Base-by-base conservation (phyloP, 2,329 filamentous ascomycete genomes). In the Colletotrichum sp. region DNA sequence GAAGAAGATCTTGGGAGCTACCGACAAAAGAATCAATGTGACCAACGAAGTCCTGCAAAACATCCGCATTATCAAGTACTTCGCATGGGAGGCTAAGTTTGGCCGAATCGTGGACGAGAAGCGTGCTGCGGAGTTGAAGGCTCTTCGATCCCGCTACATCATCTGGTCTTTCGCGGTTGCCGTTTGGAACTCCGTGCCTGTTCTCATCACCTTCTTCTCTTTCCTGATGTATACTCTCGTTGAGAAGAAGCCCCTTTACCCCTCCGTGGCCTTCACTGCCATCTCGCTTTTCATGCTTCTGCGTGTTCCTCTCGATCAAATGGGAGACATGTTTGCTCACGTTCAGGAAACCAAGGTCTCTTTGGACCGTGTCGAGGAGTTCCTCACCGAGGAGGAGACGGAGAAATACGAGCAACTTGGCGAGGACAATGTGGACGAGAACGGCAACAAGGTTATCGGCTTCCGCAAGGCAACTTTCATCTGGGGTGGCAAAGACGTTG, bases 61-160 rank as follows among this genome's bases (percentile, higher is more conserved):
- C 81, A 99, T 99, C 79, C 93, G 97, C 68, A 98, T 99, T 83
- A 99, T 99, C 91, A 99, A 99, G 83, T 99, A 97, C 85, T 99
- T 99, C 83, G 96, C 97, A 0, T 99, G 97, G 97, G 97, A 99
- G 84, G 93, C 96, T 80, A 94, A 96, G 4, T 99, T 98, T 83
- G 92, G 95, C 73, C 91, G 92, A 26, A 92, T 95, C 71, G 95
- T 99, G 39, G 94, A 98, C 77, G 96, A 98, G 83, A 98, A 98
- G 87, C 93, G 97, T 77, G 89, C 89, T 59, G 88, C 88, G 5
- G 97, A 99, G 84, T 89, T 99, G 68, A 92, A 91, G 80, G 92
- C 95, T 36, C 86, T 99, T 71, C 93, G 96, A 73, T 91, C 91
- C 52, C 92, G 96, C 76, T 99, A 98, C 86, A 92, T 98, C 78